Evolutionary conservation across 371 early-diverging fungal genomes (phyloP), one percentile per base, ranked within the genome.

Genomic region (Circinella umbellata): DNA sequence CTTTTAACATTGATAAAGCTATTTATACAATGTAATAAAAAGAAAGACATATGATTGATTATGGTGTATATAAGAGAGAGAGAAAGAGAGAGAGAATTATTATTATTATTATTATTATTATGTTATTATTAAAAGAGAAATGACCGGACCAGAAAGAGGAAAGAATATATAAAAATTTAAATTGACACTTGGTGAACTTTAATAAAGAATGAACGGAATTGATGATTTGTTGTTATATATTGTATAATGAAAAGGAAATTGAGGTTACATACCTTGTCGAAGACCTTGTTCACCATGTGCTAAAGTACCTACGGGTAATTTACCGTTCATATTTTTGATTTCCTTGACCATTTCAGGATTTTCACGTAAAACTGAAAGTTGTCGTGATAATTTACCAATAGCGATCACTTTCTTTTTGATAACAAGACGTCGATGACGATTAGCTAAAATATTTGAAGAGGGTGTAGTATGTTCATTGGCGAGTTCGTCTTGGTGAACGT

Each of bases 321-420:
- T 79, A 67, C 76, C 74, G 14, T 71, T 72, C 57, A 79, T 27
- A 0, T 65, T 61, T 64, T 82, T 82, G 55, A 82, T 64, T 68
- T 82, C 78, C 53, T 76, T 68, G 34, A 82, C 74, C 62, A 82
- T 61, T 14, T 79, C 72, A 35, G 82, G 75, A 15, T 82, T 71
- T 51, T 76, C 77, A 57, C 71, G 74, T 37, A 82, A 61, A 8
- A 76, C 76, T n/a, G 71, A 63, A 47, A 78, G 78, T 11, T 69
- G 70, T 66, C 76, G 71, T 59, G 82, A 78, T 67, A 82, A 67
- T 66, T 69, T 72, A 48, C 82, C 82, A 63, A 82, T 80, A 48
- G 80, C 82, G 39, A 82, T 63, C 36, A 82, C 80, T 51, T 82
- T 82, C 65, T 73, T 75, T 64, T 76, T 78, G 55, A 82, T 78